Evolutionary conservation across 495 filamentous ascomycete species (phyloP).

Genomic region (Gamarada debralockiae): DNA sequence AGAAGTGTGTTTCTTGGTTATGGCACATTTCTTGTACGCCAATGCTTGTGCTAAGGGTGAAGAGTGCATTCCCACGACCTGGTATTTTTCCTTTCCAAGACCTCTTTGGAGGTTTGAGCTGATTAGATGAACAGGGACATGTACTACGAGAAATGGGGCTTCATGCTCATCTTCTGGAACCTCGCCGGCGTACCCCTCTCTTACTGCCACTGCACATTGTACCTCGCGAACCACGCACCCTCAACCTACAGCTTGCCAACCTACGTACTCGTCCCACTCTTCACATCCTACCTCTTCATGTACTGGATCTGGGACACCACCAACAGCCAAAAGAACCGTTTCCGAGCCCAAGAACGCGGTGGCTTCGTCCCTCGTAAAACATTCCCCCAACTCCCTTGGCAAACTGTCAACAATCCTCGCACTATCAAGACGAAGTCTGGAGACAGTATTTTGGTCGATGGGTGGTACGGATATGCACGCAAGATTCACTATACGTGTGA

Average conservation of each 20-base stretch:
- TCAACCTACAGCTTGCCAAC: conserved; percentile 66
- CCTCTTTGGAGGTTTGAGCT: background rate
- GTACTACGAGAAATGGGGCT: conserved; percentile 99
- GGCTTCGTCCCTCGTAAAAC: conserved; percentile 66
- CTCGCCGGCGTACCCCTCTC: conserved; percentile 90
- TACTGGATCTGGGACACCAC: conserved; percentile 92
- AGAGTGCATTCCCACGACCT: conserved; percentile 89
- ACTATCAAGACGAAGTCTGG: conserved; percentile 76
- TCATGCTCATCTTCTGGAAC: conserved; percentile 99
- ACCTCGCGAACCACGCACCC: conserved; percentile 85
- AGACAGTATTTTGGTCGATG: conserved; percentile 79
- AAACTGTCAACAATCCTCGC: conserved; percentile 79
- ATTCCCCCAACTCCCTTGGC: conserved; percentile 94
- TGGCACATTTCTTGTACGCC: conserved; percentile 95
- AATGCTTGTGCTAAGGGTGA: conserved; percentile 97
- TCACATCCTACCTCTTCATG: conserved; percentile 71
- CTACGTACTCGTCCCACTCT: conserved; percentile 60
- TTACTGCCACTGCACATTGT: conserved; percentile 97
- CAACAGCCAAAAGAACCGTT: conserved; percentile 95
- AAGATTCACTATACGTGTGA: conserved; percentile 97
- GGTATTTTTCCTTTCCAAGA: conserved; percentile 40
- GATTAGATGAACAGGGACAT: conserved; percentile 58
- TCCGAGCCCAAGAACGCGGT: conserved; percentile 78
- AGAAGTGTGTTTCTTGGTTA: conserved; percentile 80
- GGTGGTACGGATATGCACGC: conserved; percentile 90